Conservation (phyloP, 768 basidiomycete genomes). For the Macrolepiota albuminosa region DNA sequence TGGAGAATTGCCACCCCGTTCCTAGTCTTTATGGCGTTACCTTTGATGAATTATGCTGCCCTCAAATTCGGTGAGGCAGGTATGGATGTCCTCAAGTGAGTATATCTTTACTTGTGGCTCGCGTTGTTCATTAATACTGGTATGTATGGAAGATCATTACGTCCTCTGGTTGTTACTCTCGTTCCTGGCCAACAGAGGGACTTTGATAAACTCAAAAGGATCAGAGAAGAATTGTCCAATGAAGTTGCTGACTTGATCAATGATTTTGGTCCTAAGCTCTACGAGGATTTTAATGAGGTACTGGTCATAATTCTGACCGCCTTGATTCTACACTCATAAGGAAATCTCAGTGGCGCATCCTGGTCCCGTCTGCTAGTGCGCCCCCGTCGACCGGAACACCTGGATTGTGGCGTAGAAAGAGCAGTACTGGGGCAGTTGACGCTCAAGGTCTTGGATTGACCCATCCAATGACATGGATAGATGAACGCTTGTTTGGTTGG, state of each 20-base stretch:
- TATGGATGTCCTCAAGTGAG: constrained; percentile 94
- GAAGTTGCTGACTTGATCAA: constrained; percentile 83
- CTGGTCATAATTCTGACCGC: constrained; percentile 9
- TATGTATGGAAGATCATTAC: constrained; percentile 62
- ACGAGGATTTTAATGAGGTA: constrained; percentile 83
- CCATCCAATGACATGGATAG: constrained; percentile 94
- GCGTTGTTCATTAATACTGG: constrained; percentile 3
- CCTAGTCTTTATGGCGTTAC: constrained; percentile 66
- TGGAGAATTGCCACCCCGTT: constrained; percentile 77
- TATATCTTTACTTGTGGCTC: constrained; percentile 6
- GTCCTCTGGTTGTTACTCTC: constrained; percentile 83
- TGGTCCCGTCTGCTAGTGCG: constrained; percentile 78
- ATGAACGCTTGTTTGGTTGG: constrained; percentile 94
- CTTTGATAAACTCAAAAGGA: constrained; percentile 69
- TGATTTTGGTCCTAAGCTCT: constrained; percentile 83
- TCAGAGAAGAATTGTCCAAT: constrained; percentile 71
- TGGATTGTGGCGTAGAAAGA: constrained; percentile 78
- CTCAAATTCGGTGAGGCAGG: constrained; percentile 98
- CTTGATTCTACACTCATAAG: constrained; percentile 7
- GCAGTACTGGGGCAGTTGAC: constrained; percentile 77
- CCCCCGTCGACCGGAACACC: constrained; percentile 74
- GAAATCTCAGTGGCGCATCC: constrained; percentile 59
- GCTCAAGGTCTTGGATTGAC: constrained; percentile 80
- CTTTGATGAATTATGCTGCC: constrained; percentile 88
- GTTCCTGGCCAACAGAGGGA: constrained; percentile 85